Evolutionary conservation across 768 basidiomycete species (phyloP).

Genomic region (Boletus tomentosulus): DNA sequence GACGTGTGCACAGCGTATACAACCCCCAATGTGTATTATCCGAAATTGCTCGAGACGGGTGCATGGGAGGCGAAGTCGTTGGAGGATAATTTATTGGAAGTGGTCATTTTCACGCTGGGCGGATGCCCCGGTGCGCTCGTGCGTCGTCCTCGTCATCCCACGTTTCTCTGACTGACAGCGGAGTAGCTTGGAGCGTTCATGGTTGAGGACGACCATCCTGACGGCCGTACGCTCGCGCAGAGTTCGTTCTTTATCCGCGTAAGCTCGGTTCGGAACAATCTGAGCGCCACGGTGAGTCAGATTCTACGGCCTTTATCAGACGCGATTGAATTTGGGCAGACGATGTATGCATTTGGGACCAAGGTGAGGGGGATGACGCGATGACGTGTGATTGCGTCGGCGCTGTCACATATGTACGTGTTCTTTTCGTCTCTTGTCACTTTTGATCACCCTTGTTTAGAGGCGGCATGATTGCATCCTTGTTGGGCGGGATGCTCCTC

Average conservation of each 20-base stretch:
- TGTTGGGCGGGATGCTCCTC: slow-evolving; percentile 71
- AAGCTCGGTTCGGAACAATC: slow-evolving; percentile 71
- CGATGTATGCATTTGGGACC: slow-evolving; percentile 86
- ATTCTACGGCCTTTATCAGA: not conserved
- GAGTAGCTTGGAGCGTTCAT: slow-evolving; percentile 81
- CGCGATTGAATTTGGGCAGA: slow-evolving; percentile 32
- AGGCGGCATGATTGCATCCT: slow-evolving; percentile 85
- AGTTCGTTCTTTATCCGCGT: slow-evolving; percentile 55
- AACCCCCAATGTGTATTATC: slow-evolving; percentile 91
- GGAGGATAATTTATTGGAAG: slow-evolving; percentile 72
- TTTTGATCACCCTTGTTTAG: slow-evolving; percentile 39
- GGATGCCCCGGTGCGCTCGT: slow-evolving; percentile 85
- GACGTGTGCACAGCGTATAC: slow-evolving; percentile 56
- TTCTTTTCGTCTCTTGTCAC: not conserved
- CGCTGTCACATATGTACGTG: slow-evolving; percentile 75
- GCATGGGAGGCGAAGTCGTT: slow-evolving; percentile 38
- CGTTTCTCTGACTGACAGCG: not conserved
- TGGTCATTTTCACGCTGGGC: slow-evolving; percentile 80
- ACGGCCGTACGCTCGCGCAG: slow-evolving; percentile 60
- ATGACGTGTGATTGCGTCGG: slow-evolving; percentile 86
- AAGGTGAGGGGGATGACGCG: slow-evolving; percentile 84
- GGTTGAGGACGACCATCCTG: slow-evolving; percentile 70
- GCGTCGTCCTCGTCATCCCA: slow-evolving; percentile 21
- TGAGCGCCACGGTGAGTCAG: slow-evolving; percentile 55
- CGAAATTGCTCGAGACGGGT: slow-evolving; percentile 72